phyloP scores from a whole-genome alignment of 768 basidiomycete genomes.

The Cystobasidium tubakii region DNA sequence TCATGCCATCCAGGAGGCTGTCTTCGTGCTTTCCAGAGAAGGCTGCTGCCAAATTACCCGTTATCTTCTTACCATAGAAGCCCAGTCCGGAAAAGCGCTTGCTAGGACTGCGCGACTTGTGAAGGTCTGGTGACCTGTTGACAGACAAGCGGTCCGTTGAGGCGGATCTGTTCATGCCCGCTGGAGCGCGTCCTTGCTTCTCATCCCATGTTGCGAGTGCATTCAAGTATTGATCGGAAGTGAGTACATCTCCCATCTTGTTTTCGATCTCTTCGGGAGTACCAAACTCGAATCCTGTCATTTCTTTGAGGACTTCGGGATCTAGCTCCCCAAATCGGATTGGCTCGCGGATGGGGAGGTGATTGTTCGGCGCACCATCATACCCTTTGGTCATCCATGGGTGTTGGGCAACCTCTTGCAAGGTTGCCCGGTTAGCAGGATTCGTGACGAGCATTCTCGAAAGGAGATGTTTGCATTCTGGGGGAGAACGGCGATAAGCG shows the following conservation, averaged over 20 bases:
- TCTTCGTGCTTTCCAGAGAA: slow-evolving; percentile 35
- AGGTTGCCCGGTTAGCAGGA: slow-evolving; percentile 71
- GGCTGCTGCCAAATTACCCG: slow-evolving; percentile 43
- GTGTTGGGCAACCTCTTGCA: slow-evolving; percentile 77
- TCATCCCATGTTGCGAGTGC: slow-evolving; percentile 74
- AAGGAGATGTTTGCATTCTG: slow-evolving; percentile 90
- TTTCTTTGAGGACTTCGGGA: slow-evolving; percentile 72
- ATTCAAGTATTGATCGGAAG: slow-evolving; percentile 68
- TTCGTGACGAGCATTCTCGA: slow-evolving; percentile 95
- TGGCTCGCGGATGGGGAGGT: slow-evolving; percentile 82
- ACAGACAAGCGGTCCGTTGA: neutral
- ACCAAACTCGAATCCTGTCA: slow-evolving; percentile 97
- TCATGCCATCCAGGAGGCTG: slow-evolving; percentile 43
- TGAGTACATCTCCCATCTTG: slow-evolving; percentile 65
- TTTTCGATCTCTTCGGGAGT: slow-evolving; percentile 75
- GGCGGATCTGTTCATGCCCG: neutral
- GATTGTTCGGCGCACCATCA: slow-evolving; percentile 68
- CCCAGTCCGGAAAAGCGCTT: slow-evolving; percentile 92
- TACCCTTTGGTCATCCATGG: slow-evolving; percentile 91
- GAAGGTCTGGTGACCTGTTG: neutral
- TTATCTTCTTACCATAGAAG: slow-evolving; percentile 79
- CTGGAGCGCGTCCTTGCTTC: slow-evolving; percentile 30
- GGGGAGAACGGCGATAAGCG: neutral
- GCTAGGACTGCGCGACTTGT: slow-evolving; percentile 51
- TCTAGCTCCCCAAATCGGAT: slow-evolving; percentile 84